Conservation (phyloP, 306 rosid genomes). For the Mucuna pruriens region DNA sequence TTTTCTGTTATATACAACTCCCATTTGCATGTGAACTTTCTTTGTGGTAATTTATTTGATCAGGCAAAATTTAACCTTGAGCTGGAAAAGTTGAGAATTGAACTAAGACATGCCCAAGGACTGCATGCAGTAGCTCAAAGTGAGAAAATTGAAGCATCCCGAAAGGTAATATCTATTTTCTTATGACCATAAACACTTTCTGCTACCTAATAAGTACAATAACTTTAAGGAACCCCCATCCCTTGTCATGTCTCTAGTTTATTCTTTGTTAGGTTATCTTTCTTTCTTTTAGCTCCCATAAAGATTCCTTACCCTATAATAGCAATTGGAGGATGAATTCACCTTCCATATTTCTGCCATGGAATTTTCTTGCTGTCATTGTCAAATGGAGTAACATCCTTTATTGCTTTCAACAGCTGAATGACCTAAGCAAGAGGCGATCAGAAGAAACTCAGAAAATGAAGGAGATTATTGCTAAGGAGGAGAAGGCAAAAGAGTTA, state of each 20-base stretch:
- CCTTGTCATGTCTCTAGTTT: not conserved
- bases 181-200: conserved; percentile 8
- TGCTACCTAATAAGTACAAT: conserved; percentile 24
- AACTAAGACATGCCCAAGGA: conserved; percentile 88
- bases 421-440: conserved; percentile 56
- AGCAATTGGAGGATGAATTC: not conserved
- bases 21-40: conserved; percentile 15
- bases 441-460: conserved; percentile 65
- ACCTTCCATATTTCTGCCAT: conserved; percentile 3
- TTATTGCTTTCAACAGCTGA: conserved; percentile 59
- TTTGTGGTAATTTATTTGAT: conserved; percentile 35
- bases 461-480: conserved; percentile 62
- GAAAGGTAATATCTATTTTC: conserved; percentile 59
- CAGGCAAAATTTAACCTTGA: conserved; percentile 76
- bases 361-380: conserved; percentile 12
- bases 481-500: conserved; percentile 56
- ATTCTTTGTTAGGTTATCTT: not conserved
- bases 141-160: conserved; percentile 73
- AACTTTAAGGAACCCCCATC: not conserved
- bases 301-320: conserved; percentile 5
- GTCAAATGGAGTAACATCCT: conserved; percentile 37
- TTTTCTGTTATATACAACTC: not conserved
- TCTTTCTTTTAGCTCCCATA: not conserved
- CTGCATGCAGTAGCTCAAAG: conserved; percentile 83
- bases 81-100: conserved; percentile 85